Conservation (phyloP, 371 early-diverging fungal genomes). For the Haplosporangium sp. region DNA sequence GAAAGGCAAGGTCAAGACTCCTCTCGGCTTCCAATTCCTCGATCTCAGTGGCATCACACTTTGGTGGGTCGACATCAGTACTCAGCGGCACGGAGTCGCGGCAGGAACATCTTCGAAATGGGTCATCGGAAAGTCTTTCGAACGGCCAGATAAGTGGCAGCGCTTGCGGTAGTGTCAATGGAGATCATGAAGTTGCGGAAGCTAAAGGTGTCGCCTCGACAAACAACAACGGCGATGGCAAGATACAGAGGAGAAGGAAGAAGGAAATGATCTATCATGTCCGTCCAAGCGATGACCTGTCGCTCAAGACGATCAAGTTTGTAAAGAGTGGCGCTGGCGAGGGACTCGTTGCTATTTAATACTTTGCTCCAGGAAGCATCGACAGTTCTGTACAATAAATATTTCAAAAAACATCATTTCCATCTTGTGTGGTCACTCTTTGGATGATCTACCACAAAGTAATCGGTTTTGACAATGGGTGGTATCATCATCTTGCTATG, state of each 20-base stretch:
- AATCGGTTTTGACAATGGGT: no score
- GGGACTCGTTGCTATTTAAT: conserved; percentile 32
- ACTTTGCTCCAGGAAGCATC: not conserved
- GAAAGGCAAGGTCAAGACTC: conserved; percentile 31
- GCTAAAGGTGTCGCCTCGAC: not conserved
- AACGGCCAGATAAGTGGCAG: conserved; percentile 23
- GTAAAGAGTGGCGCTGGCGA: conserved; percentile 39
- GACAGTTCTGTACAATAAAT: no score
- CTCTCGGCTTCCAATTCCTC: conserved; percentile 48
- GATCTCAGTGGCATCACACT: conserved; percentile 34
- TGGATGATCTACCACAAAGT: no score
- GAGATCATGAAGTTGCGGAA: not conserved
- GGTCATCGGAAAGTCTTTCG: conserved; percentile 40
- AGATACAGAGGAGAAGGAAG: conserved; percentile 19
- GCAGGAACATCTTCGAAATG: not conserved
- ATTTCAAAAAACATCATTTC: no score
- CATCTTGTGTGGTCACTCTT: no score
- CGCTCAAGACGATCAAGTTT: conserved; percentile 46
- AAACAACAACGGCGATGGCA: not conserved
- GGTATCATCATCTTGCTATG: no score
- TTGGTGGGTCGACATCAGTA: conserved; percentile 23
- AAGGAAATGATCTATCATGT: conserved; percentile 38
- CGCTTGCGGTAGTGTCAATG: not conserved
- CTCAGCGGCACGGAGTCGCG: conserved; percentile 28
- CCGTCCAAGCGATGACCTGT: conserved; percentile 45